A percentile compares a stretch with the other conserved stretches of the same genome.
Conservation (phyloP, 441 rosid genomes). For the Corymbia citriodora region DNA sequence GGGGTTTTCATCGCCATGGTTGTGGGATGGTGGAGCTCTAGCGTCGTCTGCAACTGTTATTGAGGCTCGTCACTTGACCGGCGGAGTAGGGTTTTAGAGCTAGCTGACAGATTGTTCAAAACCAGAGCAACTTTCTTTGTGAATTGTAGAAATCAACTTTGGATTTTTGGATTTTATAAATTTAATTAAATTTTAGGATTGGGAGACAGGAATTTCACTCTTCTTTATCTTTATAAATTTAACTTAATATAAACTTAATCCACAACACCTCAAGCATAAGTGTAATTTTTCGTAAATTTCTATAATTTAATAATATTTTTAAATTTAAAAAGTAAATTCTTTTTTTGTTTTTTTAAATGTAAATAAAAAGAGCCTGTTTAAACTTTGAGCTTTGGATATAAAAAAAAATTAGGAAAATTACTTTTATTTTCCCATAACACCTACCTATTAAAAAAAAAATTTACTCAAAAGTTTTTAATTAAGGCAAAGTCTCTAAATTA, state of each 20-base stretch:
- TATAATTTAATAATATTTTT: accelerated
- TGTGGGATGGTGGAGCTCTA: conserved; percentile 1
- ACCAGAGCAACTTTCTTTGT: neutral
- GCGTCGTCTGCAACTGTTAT: conserved; percentile 5
- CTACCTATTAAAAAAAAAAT: no score
- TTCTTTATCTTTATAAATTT: neutral
- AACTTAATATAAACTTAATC: neutral
- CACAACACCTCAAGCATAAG: neutral
- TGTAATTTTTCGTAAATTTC: neutral
- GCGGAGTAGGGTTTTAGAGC: conserved; percentile 49
- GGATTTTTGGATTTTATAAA: no score
- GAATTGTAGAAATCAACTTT: conserved; percentile 9
- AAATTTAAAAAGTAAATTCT: neutral
- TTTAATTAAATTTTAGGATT: accelerated
- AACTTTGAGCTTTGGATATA: neutral
- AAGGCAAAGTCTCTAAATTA: no score
- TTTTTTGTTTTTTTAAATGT: no score
- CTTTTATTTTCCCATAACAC: accelerated
- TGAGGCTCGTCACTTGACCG: neutral
- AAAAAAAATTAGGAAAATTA: accelerated
- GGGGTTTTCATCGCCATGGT: conserved; percentile 30
- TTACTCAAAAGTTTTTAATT: no score
- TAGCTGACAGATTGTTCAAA: neutral
- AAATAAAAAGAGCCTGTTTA: accelerated
- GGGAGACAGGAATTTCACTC: neutral